Evolutionary conservation across 2,329 filamentous ascomycete genomes (phyloP).

Genomic region (Botrytis byssoidea): DNA sequence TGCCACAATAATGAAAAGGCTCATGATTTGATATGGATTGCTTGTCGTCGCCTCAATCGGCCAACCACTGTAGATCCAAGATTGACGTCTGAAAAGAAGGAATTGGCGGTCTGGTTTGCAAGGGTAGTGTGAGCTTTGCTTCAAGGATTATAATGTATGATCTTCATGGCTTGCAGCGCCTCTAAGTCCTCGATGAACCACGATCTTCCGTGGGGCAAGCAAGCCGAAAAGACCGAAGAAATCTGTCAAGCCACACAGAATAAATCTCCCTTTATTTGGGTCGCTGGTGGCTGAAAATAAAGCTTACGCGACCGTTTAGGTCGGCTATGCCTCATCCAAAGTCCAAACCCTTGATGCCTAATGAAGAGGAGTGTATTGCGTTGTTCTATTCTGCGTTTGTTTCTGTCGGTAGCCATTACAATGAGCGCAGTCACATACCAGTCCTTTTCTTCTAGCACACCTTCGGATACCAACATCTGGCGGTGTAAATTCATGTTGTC

Average conservation of each 20-base stretch:
- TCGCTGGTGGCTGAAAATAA: conserved; percentile 20
- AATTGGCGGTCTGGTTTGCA: conserved; percentile 40
- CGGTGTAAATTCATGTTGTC: conserved; percentile 34
- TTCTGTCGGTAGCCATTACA: conserved; percentile 20
- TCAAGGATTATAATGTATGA: conserved; percentile 27
- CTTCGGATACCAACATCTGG: conserved; percentile 36
- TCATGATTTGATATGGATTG: not conserved
- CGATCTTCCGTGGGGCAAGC: conserved; percentile 36
- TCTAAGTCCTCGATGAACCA: conserved; percentile 37
- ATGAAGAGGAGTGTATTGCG: conserved; percentile 32
- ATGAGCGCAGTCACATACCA: conserved; percentile 17
- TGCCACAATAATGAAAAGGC: not conserved
- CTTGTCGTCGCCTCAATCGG: conserved; percentile 14
- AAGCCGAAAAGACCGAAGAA: conserved; percentile 21
- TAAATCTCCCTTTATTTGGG: conserved; percentile 14
- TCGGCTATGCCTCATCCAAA: conserved; percentile 17
- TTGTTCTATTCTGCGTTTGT: conserved; percentile 33
- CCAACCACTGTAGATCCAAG: not conserved
- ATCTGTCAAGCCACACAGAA: conserved; percentile 29
- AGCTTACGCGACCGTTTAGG: conserved; percentile 22
- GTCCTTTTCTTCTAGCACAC: conserved; percentile 22
- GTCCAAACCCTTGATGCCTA: conserved; percentile 30
- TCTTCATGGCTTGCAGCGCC: conserved; percentile 40
- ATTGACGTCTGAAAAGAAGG: conserved; percentile 29
- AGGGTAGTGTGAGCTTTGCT: conserved; percentile 24